Evolutionary conservation across 169 alveolate genomes (phyloP), one percentile per base, ranked within the genome.

Genomic region (Ichthyophthirius multifiliis): DNA sequence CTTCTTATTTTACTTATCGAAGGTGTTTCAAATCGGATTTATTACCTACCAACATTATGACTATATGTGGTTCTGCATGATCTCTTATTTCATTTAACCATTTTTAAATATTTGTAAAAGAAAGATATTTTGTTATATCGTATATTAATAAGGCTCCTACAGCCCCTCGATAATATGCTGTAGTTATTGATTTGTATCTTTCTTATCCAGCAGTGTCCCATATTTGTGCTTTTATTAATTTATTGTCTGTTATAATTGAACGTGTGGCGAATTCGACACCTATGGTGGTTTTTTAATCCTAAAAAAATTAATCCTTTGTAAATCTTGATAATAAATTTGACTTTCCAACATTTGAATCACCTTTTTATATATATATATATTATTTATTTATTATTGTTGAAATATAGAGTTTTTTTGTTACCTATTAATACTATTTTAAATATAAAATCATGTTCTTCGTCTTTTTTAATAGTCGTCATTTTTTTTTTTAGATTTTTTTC

Each of bases 161-260:
- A 6, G 99, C 99, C 35, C 99, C 99, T 76, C 99, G 90, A 92
- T 99, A 99, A 93, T 99, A 98, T 34, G 99, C 99, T 10, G 98
- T 95, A 23, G 99, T 98, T 37, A 99, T 99, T 55, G 99, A 99
- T 74, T 99, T 90, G 89, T 98, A 99, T 74, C 99, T 93, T 86
- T 99, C 99, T 87, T 99, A 99, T 10, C 99, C 99, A 15, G 99
- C 99, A n/a, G 99, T 98, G 83, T 98, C 99, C 99, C 99, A 98
- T 15, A 98, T 97, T 81, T 98, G 99, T 20, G 99, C 99, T 88
- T 97, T 97, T 43, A 97, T 93, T 41, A 96, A 90, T 77, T 97
- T 97, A 18, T 97, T 98, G 65, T 97, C 98, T 65, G 96, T 87
- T 75, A 88, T 88, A 34, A 97, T 95, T 44, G 94, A 92, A 76